Evolutionary conservation across 169 alveolate species (phyloP).

Genomic region (Plasmodium blacklocki): DNA sequence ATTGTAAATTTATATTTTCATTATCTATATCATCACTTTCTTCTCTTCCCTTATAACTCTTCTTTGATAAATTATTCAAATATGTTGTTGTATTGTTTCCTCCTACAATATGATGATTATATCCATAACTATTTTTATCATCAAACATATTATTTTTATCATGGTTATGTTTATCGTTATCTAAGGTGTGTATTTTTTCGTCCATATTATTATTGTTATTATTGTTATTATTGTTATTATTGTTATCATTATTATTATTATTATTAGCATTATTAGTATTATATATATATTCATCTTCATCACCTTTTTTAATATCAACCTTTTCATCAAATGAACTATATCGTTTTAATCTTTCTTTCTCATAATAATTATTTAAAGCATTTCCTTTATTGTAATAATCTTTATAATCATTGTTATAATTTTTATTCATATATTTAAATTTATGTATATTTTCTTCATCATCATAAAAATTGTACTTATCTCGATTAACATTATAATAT

Average conservation of each 20-base stretch:
- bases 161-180: not conserved
- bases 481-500: conserved; percentile 2
- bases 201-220: not conserved
- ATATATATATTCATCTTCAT: conserved; percentile 11
- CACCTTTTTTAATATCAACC: not conserved
- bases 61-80: not conserved
- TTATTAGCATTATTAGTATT: not conserved
- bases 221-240: not conserved
- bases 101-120: conserved; percentile 8
- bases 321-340: conserved; percentile 6
- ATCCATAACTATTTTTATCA: not conserved
- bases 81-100: not conserved
- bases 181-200: no score
- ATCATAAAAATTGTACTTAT: not conserved
- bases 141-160: not conserved
- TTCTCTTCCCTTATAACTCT: conserved; percentile 1
- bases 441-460: not conserved
- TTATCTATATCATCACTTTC: not conserved
- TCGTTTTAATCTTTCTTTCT: conserved; percentile 9
- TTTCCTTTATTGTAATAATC: not conserved
- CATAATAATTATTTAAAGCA: not conserved
- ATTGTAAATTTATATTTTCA: not conserved
- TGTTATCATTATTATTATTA: not conserved
- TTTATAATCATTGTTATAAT: not conserved
- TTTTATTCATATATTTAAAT: not conserved